These are phyloP conservation scores for Russula lepida DNA, from an alignment of 768 basidiomycete genomes.

Conservation along the genomic window DNA sequence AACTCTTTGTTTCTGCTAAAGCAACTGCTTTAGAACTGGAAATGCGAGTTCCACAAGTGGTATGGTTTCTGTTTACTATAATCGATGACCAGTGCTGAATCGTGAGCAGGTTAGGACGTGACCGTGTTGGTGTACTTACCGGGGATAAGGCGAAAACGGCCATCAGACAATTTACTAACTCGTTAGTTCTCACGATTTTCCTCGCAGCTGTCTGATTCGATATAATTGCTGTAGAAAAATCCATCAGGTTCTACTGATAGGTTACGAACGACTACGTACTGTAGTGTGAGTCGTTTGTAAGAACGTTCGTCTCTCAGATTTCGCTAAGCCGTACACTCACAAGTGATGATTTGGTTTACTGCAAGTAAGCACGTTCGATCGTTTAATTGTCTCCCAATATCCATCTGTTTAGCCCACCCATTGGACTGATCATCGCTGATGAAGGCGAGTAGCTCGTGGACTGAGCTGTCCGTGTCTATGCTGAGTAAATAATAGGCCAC, in stretches of 20 bases:
- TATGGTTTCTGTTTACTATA: constrained; percentile 27
- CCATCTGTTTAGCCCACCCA: constrained; percentile 55
- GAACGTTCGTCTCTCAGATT: neutral
- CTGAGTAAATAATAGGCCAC: constrained; percentile 48
- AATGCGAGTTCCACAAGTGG: constrained; percentile 94
- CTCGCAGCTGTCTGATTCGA: neutral
- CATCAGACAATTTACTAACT: constrained; percentile 67
- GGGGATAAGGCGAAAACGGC: constrained; percentile 49
- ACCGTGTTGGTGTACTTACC: constrained; percentile 48
- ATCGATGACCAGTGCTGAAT: neutral
- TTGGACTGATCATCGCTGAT: constrained; percentile 91
- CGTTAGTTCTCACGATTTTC: constrained; percentile 36
- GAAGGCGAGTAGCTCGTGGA: constrained; percentile 52
- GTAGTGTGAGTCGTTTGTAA: constrained; percentile 47
- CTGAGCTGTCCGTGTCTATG: neutral
- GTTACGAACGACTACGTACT: constrained; percentile 83
- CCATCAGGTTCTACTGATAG: constrained; percentile 86
- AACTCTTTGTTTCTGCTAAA: neutral
- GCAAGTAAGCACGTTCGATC: constrained; percentile 41
- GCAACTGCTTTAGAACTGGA: constrained; percentile 68
- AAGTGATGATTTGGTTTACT: constrained; percentile 50
- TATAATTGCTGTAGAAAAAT: constrained; percentile 39
- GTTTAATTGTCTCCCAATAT: neutral
- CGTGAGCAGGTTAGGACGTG: constrained; percentile 41
- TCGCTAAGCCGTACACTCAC: neutral